Evolutionary conservation across 2,329 filamentous ascomycete genomes (phyloP), one percentile per base, ranked within the genome.

Genomic region (Drechslerella stenobrocha): DNA sequence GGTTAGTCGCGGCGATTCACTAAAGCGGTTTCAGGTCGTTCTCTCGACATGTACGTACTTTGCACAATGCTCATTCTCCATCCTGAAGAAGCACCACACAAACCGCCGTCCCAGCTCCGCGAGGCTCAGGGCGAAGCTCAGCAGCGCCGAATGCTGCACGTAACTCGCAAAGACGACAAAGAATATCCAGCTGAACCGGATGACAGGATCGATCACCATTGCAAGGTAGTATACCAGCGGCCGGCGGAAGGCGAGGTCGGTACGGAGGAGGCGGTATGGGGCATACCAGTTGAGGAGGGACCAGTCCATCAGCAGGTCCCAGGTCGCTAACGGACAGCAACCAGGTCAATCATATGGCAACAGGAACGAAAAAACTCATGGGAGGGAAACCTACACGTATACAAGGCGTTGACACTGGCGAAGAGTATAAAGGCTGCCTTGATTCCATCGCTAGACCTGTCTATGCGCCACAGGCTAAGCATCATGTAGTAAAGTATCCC

Each of bases 291-390:
- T 90, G 2, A 92, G 82, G n/a, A 96, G 81, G 63, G 88, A 93
- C 82, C 93, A 97, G 76, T 98, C 93, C 88, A 97, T 96, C 70
- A 90, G 85, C 1, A 98, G 78, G 75, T 98, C 93, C 93, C 93
- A 98, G 40, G 96, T 82, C 7, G 86, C 84, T 86, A 56, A 2
- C 5, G 28, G 11, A 30, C n/a, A 6, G 0, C 72, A 34, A 37
- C 28, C 42, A 32, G 65, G 44, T 52, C 35, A 40, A 28, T 42
- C 15, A 15, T 18, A 32, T 18, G 9, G 23, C 15, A 11, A 20
- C n/a, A 28, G 32, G 9, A 3, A 22, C 18, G n/a, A 15, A 15
- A 2, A 13, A 11, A 3, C 2, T 3, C 23, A 8, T 8, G 0
- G 2, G 4, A 20, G 22, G 18, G 37, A 9, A 9, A 79, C 84